Evolutionary conservation across 139 green algal genomes (phyloP).

Genomic region (Chlamydomonas urium): DNA sequence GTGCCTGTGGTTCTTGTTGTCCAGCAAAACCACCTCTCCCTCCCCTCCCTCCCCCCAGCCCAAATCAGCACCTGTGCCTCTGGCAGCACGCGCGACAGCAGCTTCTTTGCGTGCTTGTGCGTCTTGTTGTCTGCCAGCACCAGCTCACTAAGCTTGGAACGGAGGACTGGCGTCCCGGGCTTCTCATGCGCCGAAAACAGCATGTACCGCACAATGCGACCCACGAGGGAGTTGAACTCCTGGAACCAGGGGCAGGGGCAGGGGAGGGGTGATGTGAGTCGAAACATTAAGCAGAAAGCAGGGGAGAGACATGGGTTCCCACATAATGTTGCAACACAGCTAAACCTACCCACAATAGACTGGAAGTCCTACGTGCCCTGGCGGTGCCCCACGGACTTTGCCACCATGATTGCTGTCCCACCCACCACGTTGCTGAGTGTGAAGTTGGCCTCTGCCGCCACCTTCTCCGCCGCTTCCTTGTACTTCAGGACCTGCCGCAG

Average conservation of each 20-base stretch:
- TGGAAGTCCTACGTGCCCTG: no score
- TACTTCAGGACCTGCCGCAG: not conserved
- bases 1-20: not conserved
- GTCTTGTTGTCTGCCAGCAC: conserved; percentile 8
- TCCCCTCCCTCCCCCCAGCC: not conserved
- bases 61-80: not conserved
- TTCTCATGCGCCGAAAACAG: conserved; percentile 1
- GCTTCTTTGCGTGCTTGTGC: conserved; percentile 4
- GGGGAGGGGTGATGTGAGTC: no score
- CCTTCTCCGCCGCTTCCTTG: not conserved
- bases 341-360: no score
- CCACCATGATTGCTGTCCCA: not conserved
- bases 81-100: not conserved
- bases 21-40: not conserved
- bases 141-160: not conserved
- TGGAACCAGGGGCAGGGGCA: no score
- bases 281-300: no score
- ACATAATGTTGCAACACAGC: no score
- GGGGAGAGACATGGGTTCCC: no score
- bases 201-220: not conserved
- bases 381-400: not conserved
- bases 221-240: not conserved
- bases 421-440: not conserved
- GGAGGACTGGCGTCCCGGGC: not conserved
- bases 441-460: not conserved